These are phyloP conservation scores for Diplodia seriata DNA, from an alignment of 2,329 filamentous ascomycete genomes.

Conservation along the genomic window DNA sequence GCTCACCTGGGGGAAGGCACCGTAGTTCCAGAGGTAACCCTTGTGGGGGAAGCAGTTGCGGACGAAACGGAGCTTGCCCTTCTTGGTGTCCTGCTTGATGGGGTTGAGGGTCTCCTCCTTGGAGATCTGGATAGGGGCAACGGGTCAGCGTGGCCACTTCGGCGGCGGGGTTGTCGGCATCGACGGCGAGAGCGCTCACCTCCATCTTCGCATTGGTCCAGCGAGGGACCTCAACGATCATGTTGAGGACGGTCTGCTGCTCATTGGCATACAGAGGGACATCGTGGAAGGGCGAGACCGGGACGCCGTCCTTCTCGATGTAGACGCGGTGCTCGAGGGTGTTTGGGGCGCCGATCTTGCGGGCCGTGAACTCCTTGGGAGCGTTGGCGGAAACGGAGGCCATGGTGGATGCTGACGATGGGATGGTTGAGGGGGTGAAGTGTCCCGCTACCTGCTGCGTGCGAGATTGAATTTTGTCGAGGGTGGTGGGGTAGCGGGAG, in stretches of 20 bases:
- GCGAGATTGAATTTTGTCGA: slow-evolving; percentile 51
- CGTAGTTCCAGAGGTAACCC: slow-evolving; percentile 99
- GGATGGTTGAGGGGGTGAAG: slow-evolving; percentile 40
- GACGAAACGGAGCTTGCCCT: slow-evolving; percentile 98
- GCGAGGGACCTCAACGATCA: slow-evolving; percentile 98
- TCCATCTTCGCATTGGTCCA: slow-evolving; percentile 99
- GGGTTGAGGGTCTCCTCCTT: slow-evolving; percentile 98
- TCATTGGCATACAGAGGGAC: slow-evolving; percentile 97
- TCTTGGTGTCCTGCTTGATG: slow-evolving; percentile 99
- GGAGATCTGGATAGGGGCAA: slow-evolving; percentile 73
- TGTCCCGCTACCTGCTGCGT: slow-evolving; percentile 50
- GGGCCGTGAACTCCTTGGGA: slow-evolving; percentile 68
- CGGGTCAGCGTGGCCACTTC: slow-evolving; percentile 11
- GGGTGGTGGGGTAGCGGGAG: slow-evolving; percentile 48
- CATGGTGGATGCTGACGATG: slow-evolving; percentile 37
- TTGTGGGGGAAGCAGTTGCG: slow-evolving; percentile 99
- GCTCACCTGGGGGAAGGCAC: slow-evolving; percentile 94
- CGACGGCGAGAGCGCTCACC: slow-evolving; percentile 63
- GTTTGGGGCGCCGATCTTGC: slow-evolving; percentile 89
- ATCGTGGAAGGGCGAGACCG: slow-evolving; percentile 96
- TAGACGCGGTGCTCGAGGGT: slow-evolving; percentile 97
- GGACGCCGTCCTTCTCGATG: slow-evolving; percentile 95
- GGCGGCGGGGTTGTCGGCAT: slow-evolving; percentile 33
- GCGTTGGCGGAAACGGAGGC: slow-evolving; percentile 59
- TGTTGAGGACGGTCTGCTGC: slow-evolving; percentile 96